Evolutionary conservation across 1,284 basidiomycete genomes (phyloP), one percentile per base, ranked within the genome.

Genomic region (Trichosporon coremiiforme): DNA sequence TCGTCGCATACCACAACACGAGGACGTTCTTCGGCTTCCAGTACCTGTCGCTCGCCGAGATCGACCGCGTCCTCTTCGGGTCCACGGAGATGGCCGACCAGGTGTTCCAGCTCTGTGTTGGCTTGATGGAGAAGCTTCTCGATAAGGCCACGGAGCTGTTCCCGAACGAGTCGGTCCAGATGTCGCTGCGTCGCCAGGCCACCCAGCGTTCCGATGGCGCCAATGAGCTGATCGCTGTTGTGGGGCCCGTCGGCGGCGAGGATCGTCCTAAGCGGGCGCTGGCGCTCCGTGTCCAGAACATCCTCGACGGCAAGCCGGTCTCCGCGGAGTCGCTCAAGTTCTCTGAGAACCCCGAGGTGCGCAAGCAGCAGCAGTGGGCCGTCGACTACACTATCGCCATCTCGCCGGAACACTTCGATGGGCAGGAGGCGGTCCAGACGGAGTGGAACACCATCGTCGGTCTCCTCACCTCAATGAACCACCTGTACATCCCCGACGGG

Each of bases 1-100:
- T 99, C 76, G 89, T 98, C 35, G 93, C 95, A 9, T 98, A 97
- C 80, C 96, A 99, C 82, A 98, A 96, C 74, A 97, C 94, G 0
- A 87, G 88, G 8, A 87, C 88, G 15, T 88, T 96, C 69, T 96
- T 95, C 78, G 96, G 96, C 0, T 98, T 98, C 85, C 94, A 98
- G 82, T 99, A 99, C 79, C 85, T 98, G 38, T 87, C 93, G 0
- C 84, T 96, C 64, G 78, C 15, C 13, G 94, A 98, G 79, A 94
- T 99, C 90, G 95, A 98, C 76, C 83, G 87, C 65, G 86, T 89
- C 12, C 81, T 98, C 0, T 97, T 91, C 77, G 93, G 93, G 1
- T 85, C 82, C 9, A 77, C 82, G 5, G 85, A 85, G 22, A 84
- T 88, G 66, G 95, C 93, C 2, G 86, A 90, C 36, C 87, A 88